phyloP scores from a whole-genome alignment of 1,139 yeast species.

The Yamadazyma kanchanaburiensis region DNA sequence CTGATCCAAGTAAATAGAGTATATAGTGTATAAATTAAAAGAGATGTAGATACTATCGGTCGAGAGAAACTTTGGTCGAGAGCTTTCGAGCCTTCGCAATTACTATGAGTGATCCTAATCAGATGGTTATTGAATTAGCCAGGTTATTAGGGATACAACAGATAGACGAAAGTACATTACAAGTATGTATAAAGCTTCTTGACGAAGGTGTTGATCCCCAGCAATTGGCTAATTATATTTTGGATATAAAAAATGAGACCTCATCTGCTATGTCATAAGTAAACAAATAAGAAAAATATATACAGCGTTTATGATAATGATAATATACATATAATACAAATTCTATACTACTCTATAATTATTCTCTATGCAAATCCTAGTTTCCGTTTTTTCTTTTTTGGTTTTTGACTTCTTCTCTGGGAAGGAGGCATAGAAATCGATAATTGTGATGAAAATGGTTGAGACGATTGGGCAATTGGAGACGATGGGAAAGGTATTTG shows the following conservation, averaged over 20 bases:
- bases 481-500: no score
- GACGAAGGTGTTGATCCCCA: slow-evolving; percentile 40
- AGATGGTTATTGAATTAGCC: slow-evolving; percentile 25
- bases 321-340: no score
- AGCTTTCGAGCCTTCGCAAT: no score
- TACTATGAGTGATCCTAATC: no score
- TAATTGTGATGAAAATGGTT: slow-evolving; percentile 3
- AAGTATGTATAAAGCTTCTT: slow-evolving; percentile 32
- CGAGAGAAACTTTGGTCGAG: no score
- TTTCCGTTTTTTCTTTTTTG: slow-evolving; percentile 3
- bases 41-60: no score
- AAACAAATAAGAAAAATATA: no score
- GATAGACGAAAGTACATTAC: slow-evolving; percentile 29
- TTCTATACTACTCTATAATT: no score
- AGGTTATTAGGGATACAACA: slow-evolving; percentile 20
- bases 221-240: slow-evolving; percentile 19
- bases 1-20: slow-evolving; percentile 36
- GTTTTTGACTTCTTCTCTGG: slow-evolving; percentile 1
- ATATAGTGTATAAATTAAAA: no score
- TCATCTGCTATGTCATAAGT: background rate
- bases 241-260: slow-evolving; percentile 5
- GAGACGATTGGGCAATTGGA: no score
- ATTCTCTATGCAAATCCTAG: slow-evolving; percentile 21
- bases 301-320: no score
- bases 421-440: background rate